These are phyloP conservation scores for Pleurozium schreberi DNA, from an alignment of 225 moss, liverwort and hornwort species.

Conservation along the genomic window DNA sequence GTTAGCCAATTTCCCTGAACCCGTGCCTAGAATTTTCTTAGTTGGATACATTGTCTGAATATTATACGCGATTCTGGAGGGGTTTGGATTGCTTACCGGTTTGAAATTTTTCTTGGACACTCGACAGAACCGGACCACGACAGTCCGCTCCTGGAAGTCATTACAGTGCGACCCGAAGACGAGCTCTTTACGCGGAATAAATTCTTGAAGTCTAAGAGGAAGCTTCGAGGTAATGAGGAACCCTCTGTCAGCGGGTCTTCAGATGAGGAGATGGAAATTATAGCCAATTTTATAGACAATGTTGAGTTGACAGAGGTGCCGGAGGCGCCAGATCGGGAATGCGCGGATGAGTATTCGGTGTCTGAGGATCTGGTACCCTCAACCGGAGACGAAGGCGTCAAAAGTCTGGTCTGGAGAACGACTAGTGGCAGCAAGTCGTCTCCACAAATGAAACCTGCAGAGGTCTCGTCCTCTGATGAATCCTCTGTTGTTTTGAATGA, in stretches of 20 bases:
- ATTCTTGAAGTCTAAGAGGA: neutral
- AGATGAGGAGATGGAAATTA: constrained; percentile 43
- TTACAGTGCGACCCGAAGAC: constrained; percentile 9
- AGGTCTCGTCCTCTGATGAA: neutral
- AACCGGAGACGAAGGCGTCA: neutral
- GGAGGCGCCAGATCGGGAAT: neutral
- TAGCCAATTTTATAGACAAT: constrained; percentile 22
- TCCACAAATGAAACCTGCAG: neutral
- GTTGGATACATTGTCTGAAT: neutral
- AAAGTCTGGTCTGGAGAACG: neutral
- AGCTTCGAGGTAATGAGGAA: neutral
- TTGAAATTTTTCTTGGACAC: neutral
- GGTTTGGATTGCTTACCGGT: neutral
- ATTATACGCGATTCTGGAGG: neutral
- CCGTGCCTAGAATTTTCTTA: neutral
- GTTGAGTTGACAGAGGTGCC: constrained; percentile 1
- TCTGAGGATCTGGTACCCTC: neutral
- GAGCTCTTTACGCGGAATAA: neutral
- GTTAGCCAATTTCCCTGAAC: neutral
- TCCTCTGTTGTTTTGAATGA: neutral
- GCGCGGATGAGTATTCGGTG: neutral
- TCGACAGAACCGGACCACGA: neutral
- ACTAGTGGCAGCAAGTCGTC: neutral
- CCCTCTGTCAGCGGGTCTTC: constrained; percentile 6
- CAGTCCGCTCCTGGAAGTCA: constrained; percentile 20